phyloP scores from a whole-genome alignment of 768 basidiomycete species.

The Lanmaoa rubissima region DNA sequence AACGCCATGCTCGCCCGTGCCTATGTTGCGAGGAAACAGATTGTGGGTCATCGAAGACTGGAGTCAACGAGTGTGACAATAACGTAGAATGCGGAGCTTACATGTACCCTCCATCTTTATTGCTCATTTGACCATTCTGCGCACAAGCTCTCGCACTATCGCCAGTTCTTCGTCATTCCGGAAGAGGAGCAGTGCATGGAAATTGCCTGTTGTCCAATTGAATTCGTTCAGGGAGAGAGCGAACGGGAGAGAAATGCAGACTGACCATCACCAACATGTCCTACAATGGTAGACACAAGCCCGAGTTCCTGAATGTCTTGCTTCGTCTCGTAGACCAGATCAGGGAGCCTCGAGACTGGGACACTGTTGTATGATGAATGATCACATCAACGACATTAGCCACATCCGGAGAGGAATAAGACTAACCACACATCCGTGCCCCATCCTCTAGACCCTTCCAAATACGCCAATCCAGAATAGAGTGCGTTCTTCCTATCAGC shows the following conservation, averaged over 20 bases:
- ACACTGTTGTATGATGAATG: conserved; percentile 37
- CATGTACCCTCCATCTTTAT: conserved; percentile 75
- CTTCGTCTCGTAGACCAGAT: conserved; percentile 67
- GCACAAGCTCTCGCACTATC: conserved; percentile 44
- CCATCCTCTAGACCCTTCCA: conserved; percentile 59
- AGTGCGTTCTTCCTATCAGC: conserved; percentile 66
- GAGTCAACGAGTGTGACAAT: neutral
- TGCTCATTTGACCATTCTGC: conserved; percentile 64
- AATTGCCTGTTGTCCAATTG: conserved; percentile 37
- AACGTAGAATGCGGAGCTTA: conserved; percentile 28
- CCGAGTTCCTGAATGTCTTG: conserved; percentile 59
- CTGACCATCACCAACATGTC: conserved; percentile 73
- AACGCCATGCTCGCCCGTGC: conserved; percentile 84
- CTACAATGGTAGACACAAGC: conserved; percentile 63
- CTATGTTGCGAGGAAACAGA: conserved; percentile 28
- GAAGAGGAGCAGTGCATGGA: conserved; percentile 56
- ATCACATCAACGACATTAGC: neutral
- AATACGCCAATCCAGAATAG: conserved; percentile 52
- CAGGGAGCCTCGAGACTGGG: conserved; percentile 61
- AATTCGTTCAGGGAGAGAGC: neutral
- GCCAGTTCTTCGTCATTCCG: conserved; percentile 51
- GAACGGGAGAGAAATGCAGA: conserved; percentile 24
- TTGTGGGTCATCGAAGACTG: neutral
- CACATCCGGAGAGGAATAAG: neutral
- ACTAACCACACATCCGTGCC: conserved; percentile 75